A percentile compares a stretch with the other conserved stretches of the same genome.
These are phyloP conservation scores for Amanita rubescens DNA, from an alignment of 768 basidiomycete species.

Conservation along the genomic window DNA sequence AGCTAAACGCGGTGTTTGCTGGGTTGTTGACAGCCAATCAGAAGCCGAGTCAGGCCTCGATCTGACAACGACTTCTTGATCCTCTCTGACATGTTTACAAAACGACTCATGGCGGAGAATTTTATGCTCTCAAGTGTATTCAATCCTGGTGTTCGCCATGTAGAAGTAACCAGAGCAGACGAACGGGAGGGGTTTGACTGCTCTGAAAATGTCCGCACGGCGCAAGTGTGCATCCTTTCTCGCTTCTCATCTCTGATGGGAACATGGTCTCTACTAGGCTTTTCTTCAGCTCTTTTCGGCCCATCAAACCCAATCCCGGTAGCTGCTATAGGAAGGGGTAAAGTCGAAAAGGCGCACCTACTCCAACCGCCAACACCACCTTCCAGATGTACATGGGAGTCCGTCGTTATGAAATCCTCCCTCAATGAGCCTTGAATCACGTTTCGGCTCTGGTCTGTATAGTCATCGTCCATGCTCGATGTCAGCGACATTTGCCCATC, in stretches of 20 bases:
- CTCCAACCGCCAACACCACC: conserved; percentile 48
- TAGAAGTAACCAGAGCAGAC: conserved; percentile 10
- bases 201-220: conserved; percentile 76
- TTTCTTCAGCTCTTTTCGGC: conserved; percentile 52
- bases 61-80: conserved; percentile 36
- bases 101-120: conserved; percentile 50
- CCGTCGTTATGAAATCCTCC: conserved; percentile 56
- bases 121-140: conserved; percentile 39
- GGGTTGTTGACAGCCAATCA: no score
- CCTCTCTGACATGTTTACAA: conserved; percentile 41
- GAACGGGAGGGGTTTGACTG: conserved; percentile 73
- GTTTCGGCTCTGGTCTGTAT: conserved; percentile 21
- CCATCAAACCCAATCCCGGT: conserved; percentile 32
- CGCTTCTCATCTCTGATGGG: background rate
- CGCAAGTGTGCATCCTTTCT: conserved; percentile 47
- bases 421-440: conserved; percentile 18
- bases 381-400: conserved; percentile 45
- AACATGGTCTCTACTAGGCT: conserved; percentile 60
- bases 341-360: conserved; percentile 63
- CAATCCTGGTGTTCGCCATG: background rate
- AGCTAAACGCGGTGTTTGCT: no score
- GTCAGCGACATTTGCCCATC: background rate
- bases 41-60: no score
- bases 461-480: conserved; percentile 10
- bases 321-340: conserved; percentile 68